phyloP scores from a whole-genome alignment of 2,329 filamentous ascomycete species.

The Exutisphaerella laricina region DNA sequence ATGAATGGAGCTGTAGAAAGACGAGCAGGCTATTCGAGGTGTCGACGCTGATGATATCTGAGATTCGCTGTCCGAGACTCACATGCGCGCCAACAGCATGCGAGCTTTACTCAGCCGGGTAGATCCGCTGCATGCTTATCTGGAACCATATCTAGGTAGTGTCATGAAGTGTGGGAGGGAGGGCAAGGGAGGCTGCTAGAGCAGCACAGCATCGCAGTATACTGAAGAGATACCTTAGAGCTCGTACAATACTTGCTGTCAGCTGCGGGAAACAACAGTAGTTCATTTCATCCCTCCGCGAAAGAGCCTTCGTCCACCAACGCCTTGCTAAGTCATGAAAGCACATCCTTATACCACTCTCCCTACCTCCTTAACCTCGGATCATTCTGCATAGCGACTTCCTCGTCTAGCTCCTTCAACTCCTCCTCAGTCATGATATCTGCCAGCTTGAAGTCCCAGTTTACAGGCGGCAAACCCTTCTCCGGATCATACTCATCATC shows the following conservation, averaged over 20 bases:
- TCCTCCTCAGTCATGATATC: slow-evolving; percentile 8
- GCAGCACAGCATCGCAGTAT: too few species aligned
- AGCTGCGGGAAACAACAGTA: too few species aligned
- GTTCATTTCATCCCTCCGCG: too few species aligned
- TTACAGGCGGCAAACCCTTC: slow-evolving; percentile 3
- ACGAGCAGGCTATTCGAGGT: too few species aligned
- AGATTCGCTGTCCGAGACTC: background rate
- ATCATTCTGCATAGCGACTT: slow-evolving; percentile 3
- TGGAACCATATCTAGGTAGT: background rate
- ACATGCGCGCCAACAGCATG: background rate
- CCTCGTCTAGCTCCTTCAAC: slow-evolving; percentile 3
- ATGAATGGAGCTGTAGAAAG: background rate
- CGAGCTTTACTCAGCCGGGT: background rate
- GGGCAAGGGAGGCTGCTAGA: background rate
- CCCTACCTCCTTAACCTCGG: background rate
- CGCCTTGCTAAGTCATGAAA: slow-evolving; percentile 4
- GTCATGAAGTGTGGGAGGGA: background rate
- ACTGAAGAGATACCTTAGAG: too few species aligned
- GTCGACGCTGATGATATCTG: background rate
- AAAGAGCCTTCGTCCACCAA: too few species aligned
- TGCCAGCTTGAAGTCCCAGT: slow-evolving; percentile 5
- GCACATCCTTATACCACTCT: background rate
- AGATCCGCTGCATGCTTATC: slow-evolving; percentile 4
- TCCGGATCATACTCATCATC: slow-evolving; percentile 11
- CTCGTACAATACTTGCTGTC: too few species aligned